Base-by-base conservation (phyloP, 1,139 yeast species). In the Yamadazyma buinensis region DNA sequence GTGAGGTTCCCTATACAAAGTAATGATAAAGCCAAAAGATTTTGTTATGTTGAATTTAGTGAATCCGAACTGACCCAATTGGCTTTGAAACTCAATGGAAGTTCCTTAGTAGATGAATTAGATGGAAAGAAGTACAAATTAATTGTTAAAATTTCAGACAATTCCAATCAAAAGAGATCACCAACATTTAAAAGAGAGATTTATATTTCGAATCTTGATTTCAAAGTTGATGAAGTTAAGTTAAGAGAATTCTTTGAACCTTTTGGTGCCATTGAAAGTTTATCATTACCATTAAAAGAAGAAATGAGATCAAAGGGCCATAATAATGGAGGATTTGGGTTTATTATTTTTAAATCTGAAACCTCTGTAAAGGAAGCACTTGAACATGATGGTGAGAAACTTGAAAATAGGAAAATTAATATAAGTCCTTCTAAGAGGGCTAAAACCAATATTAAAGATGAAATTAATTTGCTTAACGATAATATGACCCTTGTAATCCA, bases 141-240 rank as follows among this genome's bases (percentile, higher is more conserved):
- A 14, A 37, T 44, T 5, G 46, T 35, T 32, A 48, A 38, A 47
- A 54, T 14, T 8, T 46, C 49, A 1, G 51, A 47, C n/a, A 36
- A 29, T 13, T 35, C 18, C 30, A 29, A 21, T 20, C 32, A 35
- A 23, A 36, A 37, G 25, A 38, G 29, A 18, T 15, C 37, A 1
- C 52, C 51, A 7, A 36, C 50, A 7, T 40, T 40, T 13, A 54
- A 52, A 26, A 29, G 56, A 23, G 51, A 54, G 36, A 41, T 83
- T 0, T 81, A 82, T 72, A 77, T 79, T 2, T 72, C 92, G 0
- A 86, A 85, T 48, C 80, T 77, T 42, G 85, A 92, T 0, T 81
- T 85, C 4, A 50, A 62, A 1, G 71, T 57, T 39, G 56, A 43
- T 42, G 61, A 42, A 56, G 57, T 42, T 0, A 44, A 48, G 1